phyloP scores from a whole-genome alignment of 805 yeast genomes.

The Ogataea pignaliae region DNA sequence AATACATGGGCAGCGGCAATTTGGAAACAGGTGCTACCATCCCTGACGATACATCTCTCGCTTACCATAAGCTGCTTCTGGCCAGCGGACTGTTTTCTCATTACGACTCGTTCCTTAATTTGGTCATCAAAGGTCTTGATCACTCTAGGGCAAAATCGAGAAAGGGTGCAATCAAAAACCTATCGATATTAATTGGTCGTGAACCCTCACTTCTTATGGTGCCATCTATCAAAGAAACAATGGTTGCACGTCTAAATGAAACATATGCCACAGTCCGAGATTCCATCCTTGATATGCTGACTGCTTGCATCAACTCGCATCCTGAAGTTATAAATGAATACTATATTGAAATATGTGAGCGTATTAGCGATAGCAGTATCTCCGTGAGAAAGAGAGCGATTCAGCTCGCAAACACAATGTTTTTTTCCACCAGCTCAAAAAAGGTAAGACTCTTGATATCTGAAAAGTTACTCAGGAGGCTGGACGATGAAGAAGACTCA shows the following conservation, averaged over 20 bases:
- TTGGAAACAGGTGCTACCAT: too few relatives aligned
- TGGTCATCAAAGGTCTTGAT: slow-evolving; percentile 45
- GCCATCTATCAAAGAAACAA: slow-evolving; percentile 46
- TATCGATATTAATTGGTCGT: slow-evolving; percentile 49
- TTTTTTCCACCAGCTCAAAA: slow-evolving; percentile 29
- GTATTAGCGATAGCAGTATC: slow-evolving; percentile 55
- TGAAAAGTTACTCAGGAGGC: slow-evolving; percentile 46
- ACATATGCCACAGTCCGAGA: slow-evolving; percentile 70
- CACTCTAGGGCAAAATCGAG: slow-evolving; percentile 49
- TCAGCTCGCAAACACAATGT: slow-evolving; percentile 46
- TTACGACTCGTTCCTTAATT: slow-evolving; percentile 50
- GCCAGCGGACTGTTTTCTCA: slow-evolving; percentile 31
- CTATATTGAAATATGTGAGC: slow-evolving; percentile 43
- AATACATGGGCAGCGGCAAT: background rate
- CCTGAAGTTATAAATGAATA: slow-evolving; percentile 45
- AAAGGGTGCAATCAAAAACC: slow-evolving; percentile 60
- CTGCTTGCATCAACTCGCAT: slow-evolving; percentile 39
- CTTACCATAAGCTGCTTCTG: slow-evolving; percentile 24
- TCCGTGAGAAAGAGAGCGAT: slow-evolving; percentile 63
- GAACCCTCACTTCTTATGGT: slow-evolving; percentile 49
- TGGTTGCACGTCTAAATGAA: slow-evolving; percentile 51
- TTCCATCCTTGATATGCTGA: slow-evolving; percentile 66
- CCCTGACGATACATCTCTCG: background rate
- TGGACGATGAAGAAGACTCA: slow-evolving; percentile 68
- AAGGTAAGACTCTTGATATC: slow-evolving; percentile 38